Percentiles rank a stretch among this genome's conserved stretches.
These are phyloP conservation scores for Spathaspora passalidarum DNA, from an alignment of 805 yeast species.

Conservation along the genomic window DNA sequence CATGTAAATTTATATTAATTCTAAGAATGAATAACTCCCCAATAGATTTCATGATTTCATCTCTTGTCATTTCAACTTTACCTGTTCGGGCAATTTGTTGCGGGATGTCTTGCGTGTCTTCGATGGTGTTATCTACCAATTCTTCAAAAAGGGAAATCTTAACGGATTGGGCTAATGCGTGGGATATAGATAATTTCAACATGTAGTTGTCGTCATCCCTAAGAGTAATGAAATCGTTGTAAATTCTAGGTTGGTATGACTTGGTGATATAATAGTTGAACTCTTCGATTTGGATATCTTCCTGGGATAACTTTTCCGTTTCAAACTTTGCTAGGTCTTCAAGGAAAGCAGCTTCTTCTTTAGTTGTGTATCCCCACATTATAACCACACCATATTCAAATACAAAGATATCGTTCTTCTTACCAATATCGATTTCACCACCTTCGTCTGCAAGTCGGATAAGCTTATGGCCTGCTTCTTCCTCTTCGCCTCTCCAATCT, in stretches of 20 bases:
- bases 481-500: conserved; percentile 55
- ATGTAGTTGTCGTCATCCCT: conserved; percentile 88
- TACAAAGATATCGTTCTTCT: conserved; percentile 75
- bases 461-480: conserved; percentile 26
- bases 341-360: conserved; percentile 80
- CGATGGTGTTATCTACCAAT: conserved; percentile 92
- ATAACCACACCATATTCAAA: conserved; percentile 98
- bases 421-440: conserved; percentile 87
- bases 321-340: conserved; percentile 87
- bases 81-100: conserved; percentile 94
- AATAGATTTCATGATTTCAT: conserved; percentile 94
- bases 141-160: conserved; percentile 95
- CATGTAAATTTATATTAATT: conserved; percentile 78
- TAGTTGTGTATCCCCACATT: conserved; percentile 88
- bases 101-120: conserved; percentile 95
- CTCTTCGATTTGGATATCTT: conserved; percentile 92
- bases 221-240: conserved; percentile 91
- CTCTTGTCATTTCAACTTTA: conserved; percentile 90
- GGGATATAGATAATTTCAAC: conserved; percentile 90
- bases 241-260: conserved; percentile 91
- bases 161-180: conserved; percentile 93
- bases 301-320: conserved; percentile 84
- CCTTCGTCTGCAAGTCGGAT: conserved; percentile 89
- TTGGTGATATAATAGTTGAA: conserved; percentile 92
- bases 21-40: conserved; percentile 91